These are phyloP conservation scores for Nicotiana tomentosiformis DNA, from an alignment of 257 asterid species.

Conservation along the genomic window DNA sequence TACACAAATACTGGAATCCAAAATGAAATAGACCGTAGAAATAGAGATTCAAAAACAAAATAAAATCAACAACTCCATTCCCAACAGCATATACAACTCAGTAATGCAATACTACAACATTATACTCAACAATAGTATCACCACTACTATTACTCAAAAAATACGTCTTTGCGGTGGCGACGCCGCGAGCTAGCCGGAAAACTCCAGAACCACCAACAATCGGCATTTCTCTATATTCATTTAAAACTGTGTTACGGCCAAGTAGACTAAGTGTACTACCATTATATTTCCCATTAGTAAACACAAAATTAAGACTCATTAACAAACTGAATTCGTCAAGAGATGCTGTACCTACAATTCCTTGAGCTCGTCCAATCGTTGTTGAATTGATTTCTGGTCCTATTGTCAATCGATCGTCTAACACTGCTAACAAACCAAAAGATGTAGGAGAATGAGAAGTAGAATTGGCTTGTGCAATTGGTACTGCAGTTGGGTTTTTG, in stretches of 20 bases:
- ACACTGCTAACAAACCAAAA: constrained; percentile 22
- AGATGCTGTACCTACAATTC: constrained; percentile 28
- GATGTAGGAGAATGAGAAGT: constrained; percentile 18
- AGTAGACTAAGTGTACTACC: constrained; percentile 48
- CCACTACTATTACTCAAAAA: constrained; percentile 4
- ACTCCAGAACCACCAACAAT: constrained; percentile 53
- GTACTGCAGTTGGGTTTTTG: constrained; percentile 16
- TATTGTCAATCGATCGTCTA: constrained; percentile 27
- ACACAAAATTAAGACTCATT: constrained; percentile 31
- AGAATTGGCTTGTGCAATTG: constrained; percentile 18
- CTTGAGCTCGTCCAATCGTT: constrained; percentile 48
- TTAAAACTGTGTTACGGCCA: constrained; percentile 24
- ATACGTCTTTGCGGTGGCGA: constrained; percentile 16
- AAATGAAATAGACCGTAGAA: neutral
- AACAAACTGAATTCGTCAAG: constrained; percentile 17
- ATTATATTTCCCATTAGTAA: constrained; percentile 30
- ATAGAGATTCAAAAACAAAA: neutral
- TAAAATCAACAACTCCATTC: neutral
- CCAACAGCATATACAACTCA: neutral
- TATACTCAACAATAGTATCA: constrained; percentile 30
- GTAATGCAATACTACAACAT: constrained; percentile 18
- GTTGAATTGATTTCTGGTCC: constrained; percentile 23
- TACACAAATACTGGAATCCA: neutral
- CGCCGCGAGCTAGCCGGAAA: constrained; percentile 45
- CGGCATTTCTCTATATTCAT: constrained; percentile 34